Conservation (phyloP, 2,329 filamentous ascomycete species). For the Sclerotinia borealis region DNA sequence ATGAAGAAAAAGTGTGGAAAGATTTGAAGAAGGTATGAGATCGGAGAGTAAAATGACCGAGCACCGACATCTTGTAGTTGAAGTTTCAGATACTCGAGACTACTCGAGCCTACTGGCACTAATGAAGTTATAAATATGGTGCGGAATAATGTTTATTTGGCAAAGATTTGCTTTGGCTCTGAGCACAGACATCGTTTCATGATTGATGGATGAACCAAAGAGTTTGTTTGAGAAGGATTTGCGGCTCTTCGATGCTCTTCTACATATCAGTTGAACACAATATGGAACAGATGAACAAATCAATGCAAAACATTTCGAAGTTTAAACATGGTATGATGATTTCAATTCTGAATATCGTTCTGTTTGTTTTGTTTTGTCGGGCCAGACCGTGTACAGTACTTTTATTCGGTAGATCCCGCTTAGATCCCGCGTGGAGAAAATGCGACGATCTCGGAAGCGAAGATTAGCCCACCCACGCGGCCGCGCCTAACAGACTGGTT, state of each 20-base stretch:
- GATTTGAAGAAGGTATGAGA: not conserved
- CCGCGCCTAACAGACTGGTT: not conserved
- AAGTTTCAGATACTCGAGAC: not conserved
- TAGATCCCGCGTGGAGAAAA: not conserved
- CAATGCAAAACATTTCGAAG: not conserved
- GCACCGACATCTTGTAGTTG: not conserved
- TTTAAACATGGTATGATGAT: not conserved
- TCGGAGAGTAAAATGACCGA: slow-evolving; percentile 1
- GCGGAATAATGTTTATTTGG: too few relatives aligned
- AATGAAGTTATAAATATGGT: not conserved
- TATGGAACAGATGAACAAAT: not conserved
- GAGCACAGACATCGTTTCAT: slow-evolving; percentile 1
- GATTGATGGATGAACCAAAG: not conserved
- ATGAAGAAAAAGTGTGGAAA: not conserved
- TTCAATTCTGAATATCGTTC: not conserved
- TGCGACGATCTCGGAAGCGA: not conserved
- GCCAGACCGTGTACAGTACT: too few relatives aligned
- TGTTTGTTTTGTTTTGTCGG: not conserved
- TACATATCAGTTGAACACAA: not conserved
- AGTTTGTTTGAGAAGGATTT: not conserved
- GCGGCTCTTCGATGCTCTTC: not conserved
- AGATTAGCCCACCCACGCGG: too few relatives aligned
- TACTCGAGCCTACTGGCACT: not conserved
- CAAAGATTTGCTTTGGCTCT: not conserved
- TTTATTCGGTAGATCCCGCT: too few relatives aligned